Conservation (phyloP, 352 stramenopile species). For the Peronospora belbahrii region DNA sequence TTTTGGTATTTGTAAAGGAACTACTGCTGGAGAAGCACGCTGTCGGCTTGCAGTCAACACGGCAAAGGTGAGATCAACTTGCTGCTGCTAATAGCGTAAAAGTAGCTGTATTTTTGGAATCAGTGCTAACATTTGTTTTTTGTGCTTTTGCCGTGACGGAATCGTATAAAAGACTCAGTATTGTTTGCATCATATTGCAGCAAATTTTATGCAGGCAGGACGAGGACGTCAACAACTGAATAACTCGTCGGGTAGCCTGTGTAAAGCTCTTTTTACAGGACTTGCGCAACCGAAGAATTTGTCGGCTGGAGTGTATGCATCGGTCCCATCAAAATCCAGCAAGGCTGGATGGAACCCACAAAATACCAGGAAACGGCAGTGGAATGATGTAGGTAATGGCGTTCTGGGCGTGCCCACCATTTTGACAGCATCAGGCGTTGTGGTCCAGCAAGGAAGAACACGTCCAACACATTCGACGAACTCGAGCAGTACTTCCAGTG, state of each 20-base stretch:
- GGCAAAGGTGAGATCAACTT: slow-evolving; percentile 33
- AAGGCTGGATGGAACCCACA: slow-evolving; percentile 30
- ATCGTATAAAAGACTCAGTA: slow-evolving; percentile 42
- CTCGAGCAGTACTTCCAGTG: not conserved
- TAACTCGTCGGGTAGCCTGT: slow-evolving; percentile 52
- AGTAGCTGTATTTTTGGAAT: not conserved
- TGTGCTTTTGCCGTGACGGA: not conserved
- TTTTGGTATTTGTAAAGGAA: slow-evolving; percentile 77
- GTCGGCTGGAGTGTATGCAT: slow-evolving; percentile 68
- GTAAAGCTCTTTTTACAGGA: slow-evolving; percentile 52
- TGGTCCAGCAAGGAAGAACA: slow-evolving; percentile 28
- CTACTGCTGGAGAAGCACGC: slow-evolving; percentile 42
- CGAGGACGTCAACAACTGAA: slow-evolving; percentile 72
- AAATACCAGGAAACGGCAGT: slow-evolving; percentile 49
- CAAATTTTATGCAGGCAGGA: slow-evolving; percentile 63
- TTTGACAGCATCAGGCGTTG: slow-evolving; percentile 37
- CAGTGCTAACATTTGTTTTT: not conserved
- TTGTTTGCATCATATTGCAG: slow-evolving; percentile 70
- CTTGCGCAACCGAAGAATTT: slow-evolving; percentile 62
- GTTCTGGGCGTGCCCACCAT: slow-evolving; percentile 43
- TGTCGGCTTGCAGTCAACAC: slow-evolving; percentile 72
- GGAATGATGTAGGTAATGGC: slow-evolving; percentile 18
- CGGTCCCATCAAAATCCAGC: slow-evolving; percentile 13
- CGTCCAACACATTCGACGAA: not conserved
- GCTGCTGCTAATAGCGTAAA: not conserved